Evolutionary conservation across 2,329 filamentous ascomycete genomes (phyloP).

Genomic region (Cordyceps cicadae): DNA sequence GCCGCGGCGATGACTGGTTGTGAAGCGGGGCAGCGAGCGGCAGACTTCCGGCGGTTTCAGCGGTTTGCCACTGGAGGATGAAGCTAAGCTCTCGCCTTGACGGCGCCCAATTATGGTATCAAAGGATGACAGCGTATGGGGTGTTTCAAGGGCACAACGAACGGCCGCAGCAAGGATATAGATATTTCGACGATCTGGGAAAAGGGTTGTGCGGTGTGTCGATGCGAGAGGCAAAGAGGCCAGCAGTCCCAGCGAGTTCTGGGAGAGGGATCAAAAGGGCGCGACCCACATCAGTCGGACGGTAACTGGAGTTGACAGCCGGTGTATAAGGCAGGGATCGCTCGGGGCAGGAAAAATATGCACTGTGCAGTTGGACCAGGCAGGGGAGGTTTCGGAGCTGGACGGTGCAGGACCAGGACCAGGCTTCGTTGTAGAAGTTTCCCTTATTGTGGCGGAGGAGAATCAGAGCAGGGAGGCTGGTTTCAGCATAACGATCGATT

Average conservation of each 20-base stretch:
- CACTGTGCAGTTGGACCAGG: constrained; percentile 4
- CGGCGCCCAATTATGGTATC: constrained; percentile 4
- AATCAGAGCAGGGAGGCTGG: background rate
- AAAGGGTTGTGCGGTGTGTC: background rate
- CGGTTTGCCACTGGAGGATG: background rate
- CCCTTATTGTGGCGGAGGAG: background rate
- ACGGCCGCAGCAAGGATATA: background rate
- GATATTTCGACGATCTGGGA: background rate
- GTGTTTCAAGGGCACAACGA: background rate
- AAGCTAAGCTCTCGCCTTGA: background rate
- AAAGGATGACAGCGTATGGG: background rate
- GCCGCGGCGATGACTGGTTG: constrained; percentile 6
- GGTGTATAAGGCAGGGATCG: background rate
- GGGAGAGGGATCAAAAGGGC: constrained; percentile 2
- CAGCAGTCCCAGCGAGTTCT: constrained; percentile 1
- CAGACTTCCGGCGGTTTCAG: background rate
- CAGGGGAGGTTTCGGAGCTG: background rate
- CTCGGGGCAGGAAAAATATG: background rate
- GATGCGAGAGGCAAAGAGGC: constrained; percentile 9
- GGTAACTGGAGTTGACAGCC: background rate
- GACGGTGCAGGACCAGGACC: background rate
- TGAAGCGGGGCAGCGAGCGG: constrained; percentile 7
- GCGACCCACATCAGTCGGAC: background rate
- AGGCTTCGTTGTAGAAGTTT: background rate
- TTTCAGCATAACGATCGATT: background rate